Evolutionary conservation across 2,329 filamentous ascomycete genomes (phyloP).

Genomic region (Cladosporium velox): DNA sequence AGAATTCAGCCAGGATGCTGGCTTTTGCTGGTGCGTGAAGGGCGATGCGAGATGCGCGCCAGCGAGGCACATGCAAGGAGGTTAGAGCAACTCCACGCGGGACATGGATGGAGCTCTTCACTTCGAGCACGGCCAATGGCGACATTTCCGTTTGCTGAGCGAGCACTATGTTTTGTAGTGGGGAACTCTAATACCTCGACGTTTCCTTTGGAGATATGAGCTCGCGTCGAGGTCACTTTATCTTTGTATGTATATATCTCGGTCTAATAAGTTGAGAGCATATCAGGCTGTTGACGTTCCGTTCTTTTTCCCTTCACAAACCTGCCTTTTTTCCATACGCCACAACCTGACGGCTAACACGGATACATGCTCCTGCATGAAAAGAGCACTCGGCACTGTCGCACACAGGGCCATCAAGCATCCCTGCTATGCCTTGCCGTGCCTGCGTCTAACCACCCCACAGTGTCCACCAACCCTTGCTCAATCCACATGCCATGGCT

Average conservation of each 20-base stretch:
- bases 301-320: not conserved
- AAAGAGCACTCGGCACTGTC: slow-evolving; percentile 1
- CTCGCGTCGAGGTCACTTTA: not conserved
- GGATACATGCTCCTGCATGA: not conserved
- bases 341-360: not conserved
- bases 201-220: not conserved
- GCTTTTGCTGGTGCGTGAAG: not conserved
- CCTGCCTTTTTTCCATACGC: not conserved
- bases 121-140: slow-evolving; percentile 7
- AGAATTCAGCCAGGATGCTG: not conserved
- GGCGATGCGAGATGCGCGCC: not conserved
- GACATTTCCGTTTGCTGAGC: not conserved
- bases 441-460: slow-evolving; percentile 14
- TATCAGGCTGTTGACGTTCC: not conserved
- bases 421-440: slow-evolving; percentile 17
- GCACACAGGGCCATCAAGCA: not conserved
- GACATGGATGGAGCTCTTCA: not conserved
- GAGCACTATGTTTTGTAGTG: not conserved
- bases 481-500: slow-evolving; percentile 12
- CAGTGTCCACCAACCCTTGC: not conserved
- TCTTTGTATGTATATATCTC: not conserved
- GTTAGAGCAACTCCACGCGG: slow-evolving; percentile 4
- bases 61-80: slow-evolving; percentile 21
- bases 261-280: not conserved
- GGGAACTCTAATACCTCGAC: not conserved